Percentiles rank a stretch among this genome's conserved stretches.
Conservation (phyloP, 257 asterid genomes). For the Knoxia roxburghii region DNA sequence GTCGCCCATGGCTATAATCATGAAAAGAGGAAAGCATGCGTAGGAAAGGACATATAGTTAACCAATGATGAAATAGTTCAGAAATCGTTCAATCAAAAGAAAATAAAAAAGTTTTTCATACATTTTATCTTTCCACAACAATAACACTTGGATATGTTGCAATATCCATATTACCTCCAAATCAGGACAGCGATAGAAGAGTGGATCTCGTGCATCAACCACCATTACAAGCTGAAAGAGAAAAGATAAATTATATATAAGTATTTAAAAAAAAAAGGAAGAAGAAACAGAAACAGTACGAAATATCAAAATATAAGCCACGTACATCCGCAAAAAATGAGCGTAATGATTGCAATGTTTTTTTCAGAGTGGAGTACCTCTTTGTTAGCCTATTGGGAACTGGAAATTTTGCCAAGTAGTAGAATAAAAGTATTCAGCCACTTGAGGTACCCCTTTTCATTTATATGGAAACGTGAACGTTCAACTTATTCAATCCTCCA, state of each 20-base stretch:
- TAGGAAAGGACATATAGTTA: not conserved
- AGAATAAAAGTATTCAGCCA: not conserved
- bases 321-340: not conserved
- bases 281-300: not conserved
- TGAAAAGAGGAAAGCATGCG: not conserved
- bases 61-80: not conserved
- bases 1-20: not conserved
- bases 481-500: no score
- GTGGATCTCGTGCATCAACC: conserved; percentile 97
- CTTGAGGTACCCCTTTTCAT: not conserved
- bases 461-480: no score
- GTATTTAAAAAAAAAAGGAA: conserved; percentile 22
- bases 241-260: no score
- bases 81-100: not conserved
- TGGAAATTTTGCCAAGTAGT: not conserved
- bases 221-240: conserved; percentile 78
- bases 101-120: not conserved
- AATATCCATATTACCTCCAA: conserved; percentile 59
- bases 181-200: conserved; percentile 96
- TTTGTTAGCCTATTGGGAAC: no score
- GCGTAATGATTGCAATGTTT: not conserved
- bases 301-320: not conserved
- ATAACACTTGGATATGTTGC: not conserved
- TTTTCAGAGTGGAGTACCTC: not conserved
- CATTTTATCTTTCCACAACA: not conserved